Conservation (phyloP, 2,329 filamentous ascomycete genomes). For the Trichoderma breve region DNA sequence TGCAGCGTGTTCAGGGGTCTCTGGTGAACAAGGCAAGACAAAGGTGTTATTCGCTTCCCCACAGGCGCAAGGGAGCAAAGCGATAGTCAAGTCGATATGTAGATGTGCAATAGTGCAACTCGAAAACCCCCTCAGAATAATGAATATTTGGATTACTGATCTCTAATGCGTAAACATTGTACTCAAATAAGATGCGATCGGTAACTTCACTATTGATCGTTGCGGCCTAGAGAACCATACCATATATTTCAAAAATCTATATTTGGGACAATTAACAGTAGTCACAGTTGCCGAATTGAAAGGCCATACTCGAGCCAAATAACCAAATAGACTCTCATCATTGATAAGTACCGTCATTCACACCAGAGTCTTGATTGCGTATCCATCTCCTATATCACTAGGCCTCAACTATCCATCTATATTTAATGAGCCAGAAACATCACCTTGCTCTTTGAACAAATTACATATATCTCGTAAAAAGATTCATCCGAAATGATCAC, state of each 20-base stretch:
- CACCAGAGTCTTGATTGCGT: neutral
- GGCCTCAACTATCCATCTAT: neutral
- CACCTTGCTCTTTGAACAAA: neutral
- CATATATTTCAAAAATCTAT: neutral
- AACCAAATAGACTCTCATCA: neutral
- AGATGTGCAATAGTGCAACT: neutral
- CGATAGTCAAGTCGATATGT: neutral
- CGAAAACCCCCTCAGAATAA: neutral
- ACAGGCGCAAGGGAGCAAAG: neutral
- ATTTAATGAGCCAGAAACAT: neutral
- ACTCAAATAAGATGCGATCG: neutral
- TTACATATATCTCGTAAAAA: neutral
- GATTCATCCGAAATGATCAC: neutral
- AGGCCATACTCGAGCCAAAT: neutral
- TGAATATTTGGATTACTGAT: neutral
- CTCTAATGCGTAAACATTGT: neutral
- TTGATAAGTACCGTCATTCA: neutral
- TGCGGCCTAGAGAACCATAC: neutral
- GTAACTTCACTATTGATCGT: neutral
- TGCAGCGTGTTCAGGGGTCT: neutral
- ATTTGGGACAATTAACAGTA: neutral
- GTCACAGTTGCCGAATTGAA: neutral
- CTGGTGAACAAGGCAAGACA: neutral
- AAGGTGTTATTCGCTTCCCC: neutral
- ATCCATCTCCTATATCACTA: neutral